Evolutionary conservation across 257 asterid species (phyloP).

Genomic region (Gentiana dahurica): DNA sequence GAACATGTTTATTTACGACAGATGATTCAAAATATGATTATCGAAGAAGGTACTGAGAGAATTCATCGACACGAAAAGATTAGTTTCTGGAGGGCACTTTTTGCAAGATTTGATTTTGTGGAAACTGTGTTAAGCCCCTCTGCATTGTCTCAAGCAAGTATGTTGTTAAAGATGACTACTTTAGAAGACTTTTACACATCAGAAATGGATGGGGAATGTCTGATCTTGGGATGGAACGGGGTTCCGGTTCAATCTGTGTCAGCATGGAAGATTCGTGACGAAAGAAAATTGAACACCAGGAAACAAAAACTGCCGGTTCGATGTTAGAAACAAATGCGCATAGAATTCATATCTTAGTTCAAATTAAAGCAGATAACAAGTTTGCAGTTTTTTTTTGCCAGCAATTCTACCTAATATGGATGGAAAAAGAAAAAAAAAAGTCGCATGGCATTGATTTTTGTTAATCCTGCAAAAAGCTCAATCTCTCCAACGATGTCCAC

Average conservation of each 20-base stretch:
- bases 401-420: too few species aligned
- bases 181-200: slow-evolving; percentile 13
- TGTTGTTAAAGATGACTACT: slow-evolving; percentile 6
- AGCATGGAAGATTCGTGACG: slow-evolving; percentile 2
- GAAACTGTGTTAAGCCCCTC: slow-evolving; percentile 12
- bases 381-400: too few species aligned
- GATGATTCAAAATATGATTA: too few species aligned
- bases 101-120: slow-evolving; percentile 13
- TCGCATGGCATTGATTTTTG: too few species aligned
- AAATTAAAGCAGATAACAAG: too few species aligned
- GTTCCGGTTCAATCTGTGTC: slow-evolving; percentile 13
- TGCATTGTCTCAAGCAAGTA: slow-evolving; percentile 15
- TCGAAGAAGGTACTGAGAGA: background rate
- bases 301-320: too few species aligned
- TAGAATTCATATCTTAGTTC: too few species aligned
- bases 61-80: background rate
- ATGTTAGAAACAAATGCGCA: too few species aligned
- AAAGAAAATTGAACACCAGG: too few species aligned
- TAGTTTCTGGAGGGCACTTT: slow-evolving; percentile 15
- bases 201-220: slow-evolving; percentile 12
- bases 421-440: too few species aligned
- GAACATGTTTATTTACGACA: too few species aligned
- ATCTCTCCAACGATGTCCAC: slow-evolving; percentile 94
- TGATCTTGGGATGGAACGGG: slow-evolving; percentile 20
- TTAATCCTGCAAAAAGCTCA: slow-evolving; percentile 10